Percentiles rank a stretch among this genome's conserved stretches.
phyloP scores from a whole-genome alignment of 2,329 filamentous ascomycete species.

The Verticillium tricorpus region DNA sequence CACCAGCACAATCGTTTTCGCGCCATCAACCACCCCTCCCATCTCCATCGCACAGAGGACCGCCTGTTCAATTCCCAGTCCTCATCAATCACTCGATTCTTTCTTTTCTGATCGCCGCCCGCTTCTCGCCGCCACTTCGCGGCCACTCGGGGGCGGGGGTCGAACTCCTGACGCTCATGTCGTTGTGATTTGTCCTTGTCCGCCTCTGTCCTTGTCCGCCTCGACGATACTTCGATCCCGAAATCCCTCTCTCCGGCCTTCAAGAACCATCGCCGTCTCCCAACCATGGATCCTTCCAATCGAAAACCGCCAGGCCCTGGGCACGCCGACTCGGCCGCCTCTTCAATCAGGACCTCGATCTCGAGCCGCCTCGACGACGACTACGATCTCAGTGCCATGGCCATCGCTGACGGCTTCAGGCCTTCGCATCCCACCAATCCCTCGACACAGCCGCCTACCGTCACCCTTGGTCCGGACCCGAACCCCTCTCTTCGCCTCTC shows the following conservation, averaged over 20 bases:
- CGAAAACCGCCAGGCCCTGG: conserved; percentile 33
- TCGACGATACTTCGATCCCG: background rate
- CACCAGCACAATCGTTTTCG: background rate
- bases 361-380: conserved; percentile 30
- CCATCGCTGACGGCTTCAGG: conserved; percentile 49
- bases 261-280: background rate
- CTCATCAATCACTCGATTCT: background rate
- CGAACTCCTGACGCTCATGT: background rate
- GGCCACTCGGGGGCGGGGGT: background rate
- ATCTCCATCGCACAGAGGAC: background rate
- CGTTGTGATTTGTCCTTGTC: background rate
- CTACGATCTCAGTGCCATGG: conserved; percentile 44
- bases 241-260: background rate
- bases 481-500: background rate
- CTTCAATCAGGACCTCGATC: conserved; percentile 33
- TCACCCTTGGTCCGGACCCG: conserved; percentile 1
- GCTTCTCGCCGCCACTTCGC: background rate
- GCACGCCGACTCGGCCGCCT: conserved; percentile 36
- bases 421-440: conserved; percentile 19
- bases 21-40: background rate
- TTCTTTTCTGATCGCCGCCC: background rate
- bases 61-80: background rate
- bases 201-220: background rate
- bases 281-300: conserved; percentile 34
- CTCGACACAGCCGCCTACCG: conserved; percentile 11